Evolutionary conservation across 2,329 filamentous ascomycete species (phyloP), one percentile per base, ranked within the genome.

Genomic region (Epichloe scottii): DNA sequence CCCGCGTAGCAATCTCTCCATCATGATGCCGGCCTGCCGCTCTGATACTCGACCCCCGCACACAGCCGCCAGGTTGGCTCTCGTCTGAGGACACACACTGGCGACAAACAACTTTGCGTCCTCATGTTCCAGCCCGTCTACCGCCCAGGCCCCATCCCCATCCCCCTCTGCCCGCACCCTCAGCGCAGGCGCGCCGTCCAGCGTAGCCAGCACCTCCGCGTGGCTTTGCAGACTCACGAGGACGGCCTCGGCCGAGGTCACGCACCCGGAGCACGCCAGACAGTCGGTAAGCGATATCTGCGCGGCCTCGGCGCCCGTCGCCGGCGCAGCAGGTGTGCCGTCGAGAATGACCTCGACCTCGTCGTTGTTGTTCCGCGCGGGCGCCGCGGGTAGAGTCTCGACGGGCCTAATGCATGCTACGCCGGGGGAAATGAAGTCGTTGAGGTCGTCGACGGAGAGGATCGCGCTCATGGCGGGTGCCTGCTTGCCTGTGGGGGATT

Each of bases 391-490:
- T 14, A 98, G 79, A 2, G 89, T 94, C 68, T 98, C 93, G 65
- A 98, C 78, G 30, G 93, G 93, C 64, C 98, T 97, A 69, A 98
- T 97, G 71, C 93, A 98, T 56, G 93, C 93, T 63, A 98, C 90
- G 55, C 91, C 90, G 14, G 93, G 93, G 52, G 87, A 93, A 66
- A 98, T 98, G 72, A 98, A 98, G 75, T 98, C 93, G 75, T 98
- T 98, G 55, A 98, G 77, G 67, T 96, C 90, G 73, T 98, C 91
- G 62, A 86, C 85, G 51, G 90, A 97, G 62, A 98, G 85, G 62
- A 98, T 98, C 56, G 93, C 93, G 66, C 89, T 95, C 93, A 98
- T 98, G 56, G 66, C 74, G 58, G 59, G 12, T 56, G 51, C 53
- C 40, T 23, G 26, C 26, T 21, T 48, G 42, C 10, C 41, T 17